Evolutionary conservation across 768 basidiomycete species (phyloP).

Genomic region (Panaeolus papilionaceus): DNA sequence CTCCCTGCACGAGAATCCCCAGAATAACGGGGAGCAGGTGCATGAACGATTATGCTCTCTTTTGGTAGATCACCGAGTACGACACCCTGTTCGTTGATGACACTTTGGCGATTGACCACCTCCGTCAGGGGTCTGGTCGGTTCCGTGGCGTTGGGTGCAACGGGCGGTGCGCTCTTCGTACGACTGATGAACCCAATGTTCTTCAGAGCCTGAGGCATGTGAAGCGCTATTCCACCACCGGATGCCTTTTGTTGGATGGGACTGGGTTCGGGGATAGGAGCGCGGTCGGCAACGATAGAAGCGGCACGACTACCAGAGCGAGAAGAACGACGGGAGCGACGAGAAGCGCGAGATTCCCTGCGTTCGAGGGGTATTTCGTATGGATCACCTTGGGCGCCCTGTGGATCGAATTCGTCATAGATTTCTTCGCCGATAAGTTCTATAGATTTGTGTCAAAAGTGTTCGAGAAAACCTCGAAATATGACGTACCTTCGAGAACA

Average conservation of each 20-base stretch:
- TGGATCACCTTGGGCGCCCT: slow-evolving; percentile 68
- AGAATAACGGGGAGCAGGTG: slow-evolving; percentile 3
- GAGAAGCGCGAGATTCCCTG: slow-evolving; percentile 12
- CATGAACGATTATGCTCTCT: slow-evolving; percentile 6
- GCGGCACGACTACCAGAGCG: slow-evolving; percentile 25
- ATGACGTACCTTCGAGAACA: slow-evolving; percentile 76
- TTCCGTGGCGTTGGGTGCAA: slow-evolving; percentile 21
- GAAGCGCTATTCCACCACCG: slow-evolving; percentile 17
- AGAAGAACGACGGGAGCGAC: slow-evolving; percentile 6
- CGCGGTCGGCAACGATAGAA: slow-evolving; percentile 22
- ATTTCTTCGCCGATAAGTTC: slow-evolving; percentile 95
- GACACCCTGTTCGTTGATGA: neutral
- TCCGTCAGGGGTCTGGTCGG: neutral
- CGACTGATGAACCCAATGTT: slow-evolving; percentile 55
- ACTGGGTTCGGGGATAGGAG: neutral
- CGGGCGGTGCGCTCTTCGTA: slow-evolving; percentile 64
- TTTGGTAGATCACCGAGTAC: neutral
- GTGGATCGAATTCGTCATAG: slow-evolving; percentile 87
- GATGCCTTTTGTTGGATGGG: slow-evolving; percentile 18
- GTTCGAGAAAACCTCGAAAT: neutral
- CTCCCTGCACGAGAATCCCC: neutral
- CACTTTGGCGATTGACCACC: neutral
- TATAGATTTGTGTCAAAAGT: slow-evolving; percentile 30
- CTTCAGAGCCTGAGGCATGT: slow-evolving; percentile 50
- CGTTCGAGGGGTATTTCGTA: slow-evolving; percentile 38